These are phyloP conservation scores for Nitzschia sp. DNA, from an alignment of 108 stramenopile genomes.

Conservation along the genomic window DNA sequence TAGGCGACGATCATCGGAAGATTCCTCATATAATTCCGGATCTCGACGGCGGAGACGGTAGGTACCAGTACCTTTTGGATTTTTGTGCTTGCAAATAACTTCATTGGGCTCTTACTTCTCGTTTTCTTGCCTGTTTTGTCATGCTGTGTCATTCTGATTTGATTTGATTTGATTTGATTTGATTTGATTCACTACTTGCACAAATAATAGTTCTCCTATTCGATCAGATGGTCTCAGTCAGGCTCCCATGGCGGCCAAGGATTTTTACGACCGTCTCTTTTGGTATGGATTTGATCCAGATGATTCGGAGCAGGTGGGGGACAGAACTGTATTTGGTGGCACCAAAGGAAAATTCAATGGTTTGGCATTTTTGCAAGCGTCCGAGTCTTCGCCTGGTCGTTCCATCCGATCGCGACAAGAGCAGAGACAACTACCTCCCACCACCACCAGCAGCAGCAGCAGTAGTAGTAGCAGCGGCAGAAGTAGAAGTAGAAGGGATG, in stretches of 20 bases:
- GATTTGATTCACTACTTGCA: no score
- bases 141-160: no score
- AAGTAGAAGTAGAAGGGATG: constrained; percentile 7
- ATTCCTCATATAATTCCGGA: background rate
- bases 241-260: constrained; percentile 50
- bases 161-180: no score
- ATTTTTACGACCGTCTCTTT: constrained; percentile 80
- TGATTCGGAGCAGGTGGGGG: constrained; percentile 44
- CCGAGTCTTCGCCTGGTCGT: background rate
- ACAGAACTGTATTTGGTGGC: constrained; percentile 83
- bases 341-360: constrained; percentile 86
- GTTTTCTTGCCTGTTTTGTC: background rate
- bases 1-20: constrained; percentile 1
- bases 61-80: background rate
- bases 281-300: constrained; percentile 61
- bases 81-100: background rate
- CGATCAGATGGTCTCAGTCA: constrained; percentile 42
- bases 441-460: no score
- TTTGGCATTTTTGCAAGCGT: constrained; percentile 32
- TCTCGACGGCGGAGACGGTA: constrained; percentile 4
- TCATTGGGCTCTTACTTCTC: background rate
- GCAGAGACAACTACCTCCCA: constrained; percentile 12
- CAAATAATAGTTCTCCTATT: background rate
- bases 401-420: background rate
- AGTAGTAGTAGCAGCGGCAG: background rate